These are phyloP conservation scores for Backusella westeae DNA, from an alignment of 192 early-diverging fungal species.

Conservation along the genomic window DNA sequence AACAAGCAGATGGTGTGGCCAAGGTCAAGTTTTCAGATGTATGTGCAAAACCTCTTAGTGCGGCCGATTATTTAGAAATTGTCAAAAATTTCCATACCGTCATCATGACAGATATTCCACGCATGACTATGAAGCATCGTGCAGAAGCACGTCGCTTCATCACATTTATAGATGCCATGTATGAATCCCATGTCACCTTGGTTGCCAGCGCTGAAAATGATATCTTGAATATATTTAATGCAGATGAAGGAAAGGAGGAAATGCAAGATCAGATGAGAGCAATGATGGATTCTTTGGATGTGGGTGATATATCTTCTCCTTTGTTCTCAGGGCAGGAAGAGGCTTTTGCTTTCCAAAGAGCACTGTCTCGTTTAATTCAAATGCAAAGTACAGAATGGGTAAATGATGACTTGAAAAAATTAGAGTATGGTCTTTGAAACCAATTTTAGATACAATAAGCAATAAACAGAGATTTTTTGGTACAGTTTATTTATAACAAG, in stretches of 20 bases:
- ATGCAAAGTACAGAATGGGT: conserved; percentile 87
- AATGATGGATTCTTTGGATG: conserved; percentile 60
- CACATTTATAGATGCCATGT: conserved; percentile 90
- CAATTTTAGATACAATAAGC: not conserved
- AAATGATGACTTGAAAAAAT: conserved; percentile 1
- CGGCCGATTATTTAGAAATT: conserved; percentile 90
- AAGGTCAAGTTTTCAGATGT: conserved; percentile 76
- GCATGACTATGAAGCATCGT: conserved; percentile 66
- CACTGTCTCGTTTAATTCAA: conserved; percentile 86
- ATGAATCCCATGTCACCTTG: conserved; percentile 77
- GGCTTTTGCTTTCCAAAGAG: conserved; percentile 93
- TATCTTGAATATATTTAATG: conserved; percentile 70
- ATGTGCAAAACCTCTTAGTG: conserved; percentile 70
- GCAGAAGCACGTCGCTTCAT: conserved; percentile 93
- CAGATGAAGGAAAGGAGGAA: conserved; percentile 49
- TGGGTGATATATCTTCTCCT: conserved; percentile 50
- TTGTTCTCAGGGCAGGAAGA: conserved; percentile 90
- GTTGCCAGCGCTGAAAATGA: conserved; percentile 69
- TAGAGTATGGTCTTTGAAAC: not conserved
- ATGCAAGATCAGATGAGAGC: conserved; percentile 44
- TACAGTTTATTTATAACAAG: conserved; percentile 3
- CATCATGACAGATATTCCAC: conserved; percentile 75
- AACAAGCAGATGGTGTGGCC: conserved; percentile 65
- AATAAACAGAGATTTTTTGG: conserved; percentile 4
- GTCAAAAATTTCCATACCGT: conserved; percentile 72